Evolutionary conservation across 257 asterid species (phyloP), one percentile per base, ranked within the genome.

Genomic region (Fraxinus pennsylvanica): DNA sequence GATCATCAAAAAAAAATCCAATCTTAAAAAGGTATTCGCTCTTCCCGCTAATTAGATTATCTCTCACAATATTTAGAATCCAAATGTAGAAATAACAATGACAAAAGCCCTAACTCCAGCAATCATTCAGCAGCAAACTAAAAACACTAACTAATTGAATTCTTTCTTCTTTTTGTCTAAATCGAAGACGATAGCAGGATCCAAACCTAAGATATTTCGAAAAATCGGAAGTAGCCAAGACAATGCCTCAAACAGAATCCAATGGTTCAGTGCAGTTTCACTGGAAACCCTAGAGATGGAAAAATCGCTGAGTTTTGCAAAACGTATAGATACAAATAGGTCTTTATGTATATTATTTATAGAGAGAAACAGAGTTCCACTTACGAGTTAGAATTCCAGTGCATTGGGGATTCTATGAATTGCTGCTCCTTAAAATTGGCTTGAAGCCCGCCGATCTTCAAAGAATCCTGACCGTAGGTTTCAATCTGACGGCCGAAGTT

Each of bases 231-330:
- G 47, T 39, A 59, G 27, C 78, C 57, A 36, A 61, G 25, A 35
- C 21, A 21, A 13, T 22, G 41, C 22, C 43, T 70, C 61, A 12
- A 75, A 22, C 59, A 61, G 27, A 52, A 32, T 63, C 70, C 32
- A 75, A 59, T 59, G 57, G 78, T 52, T n/a, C 78, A 52, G 59
- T 50, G 17, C 71, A 70, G 71, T 61, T 75, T 50, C 13, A 36
- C 36, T 14, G 47, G 72, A 75, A 61, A 59, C 78, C 72, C 78
- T 35, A 36, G 36, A 61, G 25, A 22, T 21, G 39, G 54, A 39
- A 61, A 22, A 14, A 74, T 47, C 66, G 67, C 5, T 29, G 2
- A 19, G 39, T 43, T 25, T 47, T 12, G 52, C 76, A 14, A 47
- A 47, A 12, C 38, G 19, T 13, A 6, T 5, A 13, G n/a, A 45